Evolutionary conservation across 768 basidiomycete species (phyloP).

Genomic region (Russula ochroleuca): DNA sequence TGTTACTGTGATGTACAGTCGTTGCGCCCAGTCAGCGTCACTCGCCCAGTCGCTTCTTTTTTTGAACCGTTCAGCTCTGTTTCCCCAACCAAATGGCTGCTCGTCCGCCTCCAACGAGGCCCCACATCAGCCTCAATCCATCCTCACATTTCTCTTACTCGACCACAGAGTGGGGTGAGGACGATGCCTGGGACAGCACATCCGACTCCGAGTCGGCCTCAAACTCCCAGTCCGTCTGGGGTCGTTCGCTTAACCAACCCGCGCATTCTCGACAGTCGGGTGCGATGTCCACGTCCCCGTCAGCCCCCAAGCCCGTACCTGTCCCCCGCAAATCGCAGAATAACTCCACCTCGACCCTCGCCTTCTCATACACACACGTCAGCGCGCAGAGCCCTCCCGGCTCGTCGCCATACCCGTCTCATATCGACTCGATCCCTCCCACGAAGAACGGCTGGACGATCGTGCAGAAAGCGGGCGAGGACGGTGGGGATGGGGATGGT

Average conservation of each 20-base stretch:
- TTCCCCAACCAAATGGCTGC: conserved; percentile 21
- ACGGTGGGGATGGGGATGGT: not conserved
- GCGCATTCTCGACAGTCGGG: conserved; percentile 10
- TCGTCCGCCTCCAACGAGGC: conserved; percentile 30
- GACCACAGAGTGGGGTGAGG: conserved; percentile 33
- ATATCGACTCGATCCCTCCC: conserved; percentile 9
- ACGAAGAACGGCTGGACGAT: conserved; percentile 27
- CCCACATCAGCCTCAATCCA: conserved; percentile 29
- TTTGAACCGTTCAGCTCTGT: not conserved
- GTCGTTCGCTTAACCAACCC: conserved; percentile 16
- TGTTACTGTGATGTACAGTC: not conserved
- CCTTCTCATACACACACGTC: conserved; percentile 28
- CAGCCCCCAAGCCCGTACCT: conserved; percentile 25
- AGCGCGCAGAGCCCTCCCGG: conserved; percentile 25
- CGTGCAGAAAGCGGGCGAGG: conserved; percentile 15
- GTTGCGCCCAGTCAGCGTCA: not conserved
- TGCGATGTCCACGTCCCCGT: not conserved
- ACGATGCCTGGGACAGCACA: conserved; percentile 37
- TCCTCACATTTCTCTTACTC: conserved; percentile 27
- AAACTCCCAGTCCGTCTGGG: conserved; percentile 21
- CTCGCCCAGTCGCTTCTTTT: not conserved
- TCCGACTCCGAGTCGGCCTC: conserved; percentile 32
- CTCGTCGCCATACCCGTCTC: conserved; percentile 23
- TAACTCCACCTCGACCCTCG: conserved; percentile 28
- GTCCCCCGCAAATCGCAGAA: conserved; percentile 23